Evolutionary conservation across 129 eudicot species (phyloP).

Genomic region (Flaveria linearis): DNA sequence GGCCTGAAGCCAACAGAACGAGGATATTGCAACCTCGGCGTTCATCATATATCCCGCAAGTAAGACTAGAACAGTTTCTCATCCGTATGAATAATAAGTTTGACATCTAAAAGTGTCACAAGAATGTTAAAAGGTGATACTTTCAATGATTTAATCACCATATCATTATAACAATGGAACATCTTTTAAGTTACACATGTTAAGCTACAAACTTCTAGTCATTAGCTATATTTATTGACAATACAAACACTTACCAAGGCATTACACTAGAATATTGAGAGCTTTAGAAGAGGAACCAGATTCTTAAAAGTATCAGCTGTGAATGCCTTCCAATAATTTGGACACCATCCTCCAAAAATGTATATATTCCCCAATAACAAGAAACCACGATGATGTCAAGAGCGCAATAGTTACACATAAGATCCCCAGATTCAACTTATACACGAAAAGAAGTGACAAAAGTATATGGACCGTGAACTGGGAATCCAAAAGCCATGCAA

Average conservation of each 20-base stretch:
- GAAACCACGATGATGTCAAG: constrained; percentile 45
- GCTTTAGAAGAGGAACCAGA: constrained; percentile 52
- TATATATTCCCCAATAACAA: constrained; percentile 52
- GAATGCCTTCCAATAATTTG: constrained; percentile 55
- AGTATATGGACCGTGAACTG: constrained; percentile 43
- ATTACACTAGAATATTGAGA: constrained; percentile 62
- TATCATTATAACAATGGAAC: too few species aligned
- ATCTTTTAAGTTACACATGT: too few species aligned
- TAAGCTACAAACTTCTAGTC: too few species aligned
- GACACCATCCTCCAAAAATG: constrained; percentile 73
- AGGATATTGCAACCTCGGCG: constrained; percentile 60
- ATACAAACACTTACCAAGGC: constrained; percentile 49
- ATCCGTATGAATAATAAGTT: too few species aligned
- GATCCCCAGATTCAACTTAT: constrained; percentile 31
- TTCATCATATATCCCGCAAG: constrained; percentile 64
- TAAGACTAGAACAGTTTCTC: constrained; percentile 45
- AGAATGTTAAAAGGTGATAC: too few species aligned
- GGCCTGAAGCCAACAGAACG: too few species aligned
- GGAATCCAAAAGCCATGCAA: constrained; percentile 42
- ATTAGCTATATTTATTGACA: too few species aligned
- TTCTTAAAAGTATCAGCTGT: constrained; percentile 50
- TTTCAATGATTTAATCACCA: too few species aligned
- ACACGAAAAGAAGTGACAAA: constrained; percentile 46
- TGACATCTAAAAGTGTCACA: too few species aligned
- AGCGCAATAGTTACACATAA: constrained; percentile 51